Percentiles rank a stretch among this genome's conserved stretches.
Evolutionary conservation across 169 alveolate genomes (phyloP).

Genomic region (Cryptosporidium ubiquitum): DNA sequence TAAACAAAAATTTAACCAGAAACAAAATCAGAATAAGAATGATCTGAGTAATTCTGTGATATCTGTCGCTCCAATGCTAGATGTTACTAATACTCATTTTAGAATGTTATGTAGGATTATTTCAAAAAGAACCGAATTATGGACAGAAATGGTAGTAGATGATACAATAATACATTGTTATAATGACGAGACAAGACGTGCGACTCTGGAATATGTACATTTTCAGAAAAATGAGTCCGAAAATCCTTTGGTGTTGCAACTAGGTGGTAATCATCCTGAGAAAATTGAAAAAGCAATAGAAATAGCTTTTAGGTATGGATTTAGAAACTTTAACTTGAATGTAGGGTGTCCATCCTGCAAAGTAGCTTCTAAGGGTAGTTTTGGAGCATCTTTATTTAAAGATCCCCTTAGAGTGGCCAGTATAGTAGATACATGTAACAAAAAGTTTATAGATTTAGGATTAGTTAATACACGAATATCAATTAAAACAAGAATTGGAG

Average conservation of each 20-base stretch:
- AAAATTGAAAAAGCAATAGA: constrained; percentile 90
- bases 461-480: constrained; percentile 87
- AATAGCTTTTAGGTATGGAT: constrained; percentile 89
- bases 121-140: constrained; percentile 86
- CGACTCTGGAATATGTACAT: constrained; percentile 75
- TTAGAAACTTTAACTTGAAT: constrained; percentile 93
- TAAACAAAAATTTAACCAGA: too few relatives aligned
- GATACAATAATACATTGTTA: constrained; percentile 84
- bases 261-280: constrained; percentile 94
- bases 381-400: constrained; percentile 97
- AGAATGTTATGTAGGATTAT: constrained; percentile 88
- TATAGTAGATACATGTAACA: constrained; percentile 34
- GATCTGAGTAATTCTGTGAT: constrained; percentile 76
- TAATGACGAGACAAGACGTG: constrained; percentile 62
- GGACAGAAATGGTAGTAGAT: constrained; percentile 94
- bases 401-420: constrained; percentile 82
- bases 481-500: constrained; percentile 95
- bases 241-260: constrained; percentile 90
- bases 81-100: constrained; percentile 90
- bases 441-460: constrained; percentile 54
- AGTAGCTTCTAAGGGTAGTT: constrained; percentile 91
- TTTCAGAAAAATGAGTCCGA: constrained; percentile 79
- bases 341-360: constrained; percentile 94
- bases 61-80: constrained; percentile 96
- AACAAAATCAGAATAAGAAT: background rate